Evolutionary conservation across 2,329 filamentous ascomycete species (phyloP).

Genomic region (Aurifilum marmelostoma): DNA sequence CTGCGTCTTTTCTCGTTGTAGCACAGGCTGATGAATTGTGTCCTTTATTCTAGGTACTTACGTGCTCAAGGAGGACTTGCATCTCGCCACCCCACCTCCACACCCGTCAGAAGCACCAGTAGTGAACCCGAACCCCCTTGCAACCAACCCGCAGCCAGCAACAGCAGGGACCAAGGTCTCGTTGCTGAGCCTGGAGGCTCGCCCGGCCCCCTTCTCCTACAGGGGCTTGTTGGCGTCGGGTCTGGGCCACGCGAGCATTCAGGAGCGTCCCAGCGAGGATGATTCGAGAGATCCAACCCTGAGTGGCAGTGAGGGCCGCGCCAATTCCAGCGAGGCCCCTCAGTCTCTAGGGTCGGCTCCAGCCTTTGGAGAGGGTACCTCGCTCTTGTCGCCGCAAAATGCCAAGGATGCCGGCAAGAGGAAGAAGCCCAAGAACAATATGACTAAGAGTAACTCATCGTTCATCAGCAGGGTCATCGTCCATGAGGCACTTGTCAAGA

Average conservation of each 20-base stretch:
- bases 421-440: slow-evolving; percentile 96
- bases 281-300: slow-evolving; percentile 63
- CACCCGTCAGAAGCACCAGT: slow-evolving; percentile 92
- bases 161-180: slow-evolving; percentile 84
- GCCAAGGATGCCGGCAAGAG: slow-evolving; percentile 77
- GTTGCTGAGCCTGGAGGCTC: slow-evolving; percentile 71
- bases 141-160: slow-evolving; percentile 82
- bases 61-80: slow-evolving; percentile 84
- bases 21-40: slow-evolving; percentile 18
- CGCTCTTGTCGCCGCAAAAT: slow-evolving; percentile 65
- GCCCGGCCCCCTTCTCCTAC: slow-evolving; percentile 59
- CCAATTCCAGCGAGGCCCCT: slow-evolving; percentile 56
- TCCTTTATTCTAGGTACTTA: slow-evolving; percentile 71
- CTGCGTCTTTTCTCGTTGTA: not conserved
- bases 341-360: slow-evolving; percentile 55
- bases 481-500: slow-evolving; percentile 79
- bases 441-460: slow-evolving; percentile 97
- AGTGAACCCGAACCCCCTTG: slow-evolving; percentile 86
- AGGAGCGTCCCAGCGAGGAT: slow-evolving; percentile 65
- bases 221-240: slow-evolving; percentile 57
- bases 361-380: slow-evolving; percentile 85
- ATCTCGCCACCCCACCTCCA: slow-evolving; percentile 89
- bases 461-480: slow-evolving; percentile 97
- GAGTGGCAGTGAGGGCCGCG: slow-evolving; percentile 56
- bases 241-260: slow-evolving; percentile 55